Percentiles rank a stretch among this genome's conserved stretches.
Conservation (phyloP, 2,329 filamentous ascomycete genomes). For the Pseudopyrenochaeta lycopersici region DNA sequence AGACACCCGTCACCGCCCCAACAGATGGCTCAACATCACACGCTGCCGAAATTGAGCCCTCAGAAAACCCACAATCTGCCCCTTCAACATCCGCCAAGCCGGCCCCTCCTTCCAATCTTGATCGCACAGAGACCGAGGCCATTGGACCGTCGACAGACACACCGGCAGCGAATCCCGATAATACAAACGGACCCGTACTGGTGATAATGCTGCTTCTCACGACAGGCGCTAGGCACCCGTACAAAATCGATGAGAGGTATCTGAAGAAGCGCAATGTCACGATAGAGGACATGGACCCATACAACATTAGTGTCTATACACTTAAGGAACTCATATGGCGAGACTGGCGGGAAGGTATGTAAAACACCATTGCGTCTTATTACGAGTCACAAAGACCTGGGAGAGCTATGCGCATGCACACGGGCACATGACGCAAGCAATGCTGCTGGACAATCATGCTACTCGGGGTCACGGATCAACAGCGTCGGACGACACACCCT, state of each 20-base stretch:
- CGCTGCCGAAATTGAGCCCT: slow-evolving; percentile 15
- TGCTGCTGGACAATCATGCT: background rate
- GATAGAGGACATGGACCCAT: slow-evolving; percentile 80
- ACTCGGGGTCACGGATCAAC: slow-evolving; percentile 1
- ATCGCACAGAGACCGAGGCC: slow-evolving; percentile 54
- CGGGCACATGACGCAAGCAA: background rate
- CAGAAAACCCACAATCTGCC: slow-evolving; percentile 20
- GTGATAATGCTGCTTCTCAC: slow-evolving; percentile 85
- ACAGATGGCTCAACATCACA: slow-evolving; percentile 16
- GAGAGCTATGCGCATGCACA: background rate
- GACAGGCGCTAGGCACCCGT: slow-evolving; percentile 84
- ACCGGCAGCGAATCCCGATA: slow-evolving; percentile 50
- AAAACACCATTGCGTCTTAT: background rate
- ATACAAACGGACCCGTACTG: slow-evolving; percentile 58
- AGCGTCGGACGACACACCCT: slow-evolving; percentile 9
- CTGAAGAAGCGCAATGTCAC: slow-evolving; percentile 80
- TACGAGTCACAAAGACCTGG: background rate
- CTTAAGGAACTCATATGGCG: slow-evolving; percentile 92
- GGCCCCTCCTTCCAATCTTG: slow-evolving; percentile 39
- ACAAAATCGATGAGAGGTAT: slow-evolving; percentile 88
- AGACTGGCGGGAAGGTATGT: slow-evolving; percentile 81
- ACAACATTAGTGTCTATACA: slow-evolving; percentile 91
- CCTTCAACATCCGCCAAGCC: slow-evolving; percentile 28
- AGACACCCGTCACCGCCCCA: slow-evolving; percentile 23
- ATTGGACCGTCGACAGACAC: slow-evolving; percentile 59